Conservation (phyloP, 805 yeast species). For the Hanseniaspora lachancei region DNA sequence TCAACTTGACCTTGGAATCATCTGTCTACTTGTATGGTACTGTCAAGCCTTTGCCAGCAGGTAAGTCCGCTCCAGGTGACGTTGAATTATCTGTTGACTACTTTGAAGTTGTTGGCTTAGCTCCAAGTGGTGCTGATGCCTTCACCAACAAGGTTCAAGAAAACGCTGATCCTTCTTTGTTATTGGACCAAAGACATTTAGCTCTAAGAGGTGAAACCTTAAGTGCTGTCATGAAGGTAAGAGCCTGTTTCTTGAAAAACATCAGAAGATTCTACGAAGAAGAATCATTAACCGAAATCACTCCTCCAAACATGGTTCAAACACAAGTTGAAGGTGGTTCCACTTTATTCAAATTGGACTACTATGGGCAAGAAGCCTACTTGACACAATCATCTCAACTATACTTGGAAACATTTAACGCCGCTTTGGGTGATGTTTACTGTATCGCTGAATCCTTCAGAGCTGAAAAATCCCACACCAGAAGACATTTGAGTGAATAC, state of each 20-base stretch:
- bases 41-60: slow-evolving; percentile 77
- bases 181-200: slow-evolving; percentile 90
- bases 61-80: slow-evolving; percentile 94
- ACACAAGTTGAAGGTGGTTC: slow-evolving; percentile 99
- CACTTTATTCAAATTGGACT: slow-evolving; percentile 79
- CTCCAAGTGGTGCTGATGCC: slow-evolving; percentile 93
- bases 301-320: slow-evolving; percentile 99
- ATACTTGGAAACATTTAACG: slow-evolving; percentile 89
- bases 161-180: slow-evolving; percentile 80
- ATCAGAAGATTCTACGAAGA: slow-evolving; percentile 67
- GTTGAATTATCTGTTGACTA: slow-evolving; percentile 86
- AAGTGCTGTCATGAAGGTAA: slow-evolving; percentile 84
- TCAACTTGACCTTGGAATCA: slow-evolving; percentile 76
- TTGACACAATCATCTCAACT: slow-evolving; percentile 95
- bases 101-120: slow-evolving; percentile 78
- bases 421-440: slow-evolving; percentile 93
- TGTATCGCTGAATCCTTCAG: slow-evolving; percentile 97
- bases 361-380: slow-evolving; percentile 94
- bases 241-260: slow-evolving; percentile 63
- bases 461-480: slow-evolving; percentile 96
- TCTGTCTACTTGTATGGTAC: slow-evolving; percentile 72
- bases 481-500: slow-evolving; percentile 94
- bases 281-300: slow-evolving; percentile 72
- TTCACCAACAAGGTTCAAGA: slow-evolving; percentile 91
- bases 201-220: slow-evolving; percentile 93